These are phyloP conservation scores for Amphirosellinia nigrospora DNA, from an alignment of 495 filamentous ascomycete genomes.

Conservation along the genomic window DNA sequence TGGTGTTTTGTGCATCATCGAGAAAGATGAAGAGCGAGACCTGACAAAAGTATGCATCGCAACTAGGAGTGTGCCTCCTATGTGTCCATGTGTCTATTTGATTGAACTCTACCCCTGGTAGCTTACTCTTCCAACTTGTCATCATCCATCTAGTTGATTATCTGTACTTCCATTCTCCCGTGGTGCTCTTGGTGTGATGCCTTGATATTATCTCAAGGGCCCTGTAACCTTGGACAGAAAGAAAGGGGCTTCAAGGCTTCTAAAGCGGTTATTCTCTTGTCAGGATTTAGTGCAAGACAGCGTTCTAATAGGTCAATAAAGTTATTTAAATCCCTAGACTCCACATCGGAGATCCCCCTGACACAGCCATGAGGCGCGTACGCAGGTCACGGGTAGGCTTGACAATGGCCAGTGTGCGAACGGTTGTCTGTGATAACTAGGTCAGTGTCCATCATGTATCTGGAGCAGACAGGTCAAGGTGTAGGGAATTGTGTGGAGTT, in stretches of 20 bases:
- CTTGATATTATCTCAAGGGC: slow-evolving; percentile 30
- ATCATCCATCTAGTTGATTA: not conserved
- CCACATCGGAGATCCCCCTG: slow-evolving; percentile 75
- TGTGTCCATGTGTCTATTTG: slow-evolving; percentile 17
- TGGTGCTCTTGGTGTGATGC: not conserved
- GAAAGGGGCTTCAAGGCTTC: slow-evolving; percentile 89
- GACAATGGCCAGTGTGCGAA: slow-evolving; percentile 72
- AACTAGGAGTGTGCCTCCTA: not conserved
- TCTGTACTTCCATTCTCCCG: not conserved
- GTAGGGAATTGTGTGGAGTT: not conserved
- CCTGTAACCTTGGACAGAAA: slow-evolving; percentile 43
- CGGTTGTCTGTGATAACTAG: slow-evolving; percentile 58
- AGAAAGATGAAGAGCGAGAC: not conserved
- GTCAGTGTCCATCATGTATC: slow-evolving; percentile 22
- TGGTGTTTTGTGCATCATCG: not conserved
- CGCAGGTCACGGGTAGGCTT: slow-evolving; percentile 85
- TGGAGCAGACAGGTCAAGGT: not conserved
- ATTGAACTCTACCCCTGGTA: slow-evolving; percentile 2
- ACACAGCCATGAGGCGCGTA: slow-evolving; percentile 73
- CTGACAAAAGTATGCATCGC: not conserved
- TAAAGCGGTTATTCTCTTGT: slow-evolving; percentile 83
- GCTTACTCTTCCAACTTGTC: not conserved
- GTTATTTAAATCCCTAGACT: slow-evolving; percentile 75
- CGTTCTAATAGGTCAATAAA: slow-evolving; percentile 88
- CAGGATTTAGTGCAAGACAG: slow-evolving; percentile 89